phyloP scores from a whole-genome alignment of 2,329 filamentous ascomycete genomes.

The Cladosporium colombiae region DNA sequence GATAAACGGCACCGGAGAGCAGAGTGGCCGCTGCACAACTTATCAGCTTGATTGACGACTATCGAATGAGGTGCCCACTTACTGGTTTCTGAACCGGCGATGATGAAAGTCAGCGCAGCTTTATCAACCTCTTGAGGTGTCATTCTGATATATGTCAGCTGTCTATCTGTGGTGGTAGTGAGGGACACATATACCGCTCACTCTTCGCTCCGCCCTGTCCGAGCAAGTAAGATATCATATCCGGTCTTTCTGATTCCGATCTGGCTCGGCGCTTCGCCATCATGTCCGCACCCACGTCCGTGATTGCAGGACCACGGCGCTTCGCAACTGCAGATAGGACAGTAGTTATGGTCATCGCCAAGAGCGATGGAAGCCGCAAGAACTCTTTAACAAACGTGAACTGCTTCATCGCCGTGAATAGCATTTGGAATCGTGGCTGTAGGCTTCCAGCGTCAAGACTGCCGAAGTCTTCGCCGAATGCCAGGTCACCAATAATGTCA shows the following conservation, averaged over 20 bases:
- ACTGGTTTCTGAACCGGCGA: conserved; percentile 3
- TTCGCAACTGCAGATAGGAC: neutral
- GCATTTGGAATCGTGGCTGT: conserved; percentile 38
- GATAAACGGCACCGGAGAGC: conserved; percentile 36
- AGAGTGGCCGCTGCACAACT: conserved; percentile 38
- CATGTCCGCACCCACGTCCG: neutral
- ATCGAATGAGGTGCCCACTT: neutral
- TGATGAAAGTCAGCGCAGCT: neutral
- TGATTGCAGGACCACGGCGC: neutral
- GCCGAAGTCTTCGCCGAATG: conserved; percentile 38
- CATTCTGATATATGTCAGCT: neutral
- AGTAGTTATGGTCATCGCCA: neutral
- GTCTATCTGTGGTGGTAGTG: neutral
- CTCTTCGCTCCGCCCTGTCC: neutral
- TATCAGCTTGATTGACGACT: neutral
- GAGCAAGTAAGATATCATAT: neutral
- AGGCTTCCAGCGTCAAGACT: conserved; percentile 36
- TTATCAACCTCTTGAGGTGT: neutral
- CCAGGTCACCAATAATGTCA: conserved; percentile 36
- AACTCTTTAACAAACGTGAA: neutral
- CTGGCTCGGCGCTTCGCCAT: neutral
- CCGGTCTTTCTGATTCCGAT: neutral
- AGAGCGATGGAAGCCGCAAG: neutral
- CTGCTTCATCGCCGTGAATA: conserved; percentile 33
- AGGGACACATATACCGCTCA: neutral